phyloP scores from a whole-genome alignment of 768 basidiomycete species.

The Suillus occidentalis region DNA sequence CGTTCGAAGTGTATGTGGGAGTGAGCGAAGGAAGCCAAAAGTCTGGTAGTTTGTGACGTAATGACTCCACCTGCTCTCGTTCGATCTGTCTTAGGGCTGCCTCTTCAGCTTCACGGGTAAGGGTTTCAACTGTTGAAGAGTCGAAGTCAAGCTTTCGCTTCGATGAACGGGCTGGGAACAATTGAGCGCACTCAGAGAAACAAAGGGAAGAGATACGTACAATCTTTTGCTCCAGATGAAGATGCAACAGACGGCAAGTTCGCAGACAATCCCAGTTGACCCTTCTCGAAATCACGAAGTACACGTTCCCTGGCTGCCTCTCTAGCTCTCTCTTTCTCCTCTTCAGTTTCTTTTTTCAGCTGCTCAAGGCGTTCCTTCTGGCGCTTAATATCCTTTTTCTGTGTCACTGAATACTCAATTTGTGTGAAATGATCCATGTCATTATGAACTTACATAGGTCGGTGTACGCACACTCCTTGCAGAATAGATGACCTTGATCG shows the following conservation, averaged over 20 bases:
- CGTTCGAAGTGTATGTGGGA: constrained; percentile 69
- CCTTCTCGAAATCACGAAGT: constrained; percentile 84
- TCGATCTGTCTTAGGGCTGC: constrained; percentile 82
- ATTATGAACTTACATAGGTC: constrained; percentile 65
- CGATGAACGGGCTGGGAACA: constrained; percentile 50
- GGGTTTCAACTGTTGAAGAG: constrained; percentile 61
- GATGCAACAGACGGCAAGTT: constrained; percentile 32
- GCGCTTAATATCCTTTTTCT: constrained; percentile 92
- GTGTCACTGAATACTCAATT: constrained; percentile 55
- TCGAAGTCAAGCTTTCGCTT: constrained; percentile 92
- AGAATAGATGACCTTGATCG: constrained; percentile 86
- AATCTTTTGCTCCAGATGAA: constrained; percentile 40
- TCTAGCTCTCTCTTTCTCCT: constrained; percentile 66
- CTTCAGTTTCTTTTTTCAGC: constrained; percentile 77
- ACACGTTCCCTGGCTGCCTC: constrained; percentile 86
- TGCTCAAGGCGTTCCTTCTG: constrained; percentile 79
- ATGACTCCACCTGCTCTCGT: constrained; percentile 78
- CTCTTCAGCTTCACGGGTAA: constrained; percentile 84
- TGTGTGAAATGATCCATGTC: constrained; percentile 9
- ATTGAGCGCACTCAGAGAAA: not conserved
- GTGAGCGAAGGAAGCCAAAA: constrained; percentile 97
- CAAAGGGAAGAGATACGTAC: constrained; percentile 25
- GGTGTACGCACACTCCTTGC: constrained; percentile 90
- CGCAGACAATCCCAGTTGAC: constrained; percentile 71
- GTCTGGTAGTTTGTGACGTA: constrained; percentile 89